Base-by-base conservation (phyloP, 1,139 yeast genomes). In the Sugiyamaella sp. region DNA sequence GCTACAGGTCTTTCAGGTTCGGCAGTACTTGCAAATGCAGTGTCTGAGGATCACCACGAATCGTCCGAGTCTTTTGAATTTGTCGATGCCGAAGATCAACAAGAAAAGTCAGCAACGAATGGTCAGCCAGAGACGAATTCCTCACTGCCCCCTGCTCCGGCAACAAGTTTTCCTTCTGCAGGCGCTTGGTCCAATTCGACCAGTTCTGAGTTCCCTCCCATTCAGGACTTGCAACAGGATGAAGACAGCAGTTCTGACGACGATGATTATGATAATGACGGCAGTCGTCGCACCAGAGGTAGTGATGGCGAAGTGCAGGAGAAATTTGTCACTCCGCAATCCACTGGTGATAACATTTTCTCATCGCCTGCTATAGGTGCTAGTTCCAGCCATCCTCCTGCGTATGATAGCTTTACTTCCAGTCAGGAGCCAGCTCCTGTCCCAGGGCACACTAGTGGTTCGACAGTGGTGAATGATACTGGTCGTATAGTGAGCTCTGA, bases 201-300 rank as follows among this genome's bases (percentile, higher is more conserved):
- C 12, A 21, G 16, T 20, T 5, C 33, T 21, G 90, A 85, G 60
- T 85, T 85, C 68, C 93, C 93, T 10, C 89, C 93, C 27, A 82
- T 86, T 49, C 76, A 78, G 61, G 89, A 86, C 61, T 70, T 85
- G 41, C 84, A 82, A 22, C 76, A 78, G 52, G 81, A 80, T 57
- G 89, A 85, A 59, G 80, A 82, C 60, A 80, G 80, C 17, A 71
- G 73, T 46, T 74, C 79, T 41, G 62, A 67, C 4, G 70, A 66
- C 57, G 77, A 75, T 38, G 48, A 35, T n/a, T n/a, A n/a, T n/a
- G 27, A 42, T 12, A 25, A 53, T 40, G 50, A 24, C 12, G 49
- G n/a, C 6, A 37, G 27, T 16, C 25, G 17, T 33, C 53, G 9
- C 17, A 37, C 27, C 16, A 24, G 40, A 19, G 44, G 47, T 9